Evolutionary conservation across 2,329 filamentous ascomycete genomes (phyloP), one percentile per base, ranked within the genome.

Genomic region (Trichoderma sp.): DNA sequence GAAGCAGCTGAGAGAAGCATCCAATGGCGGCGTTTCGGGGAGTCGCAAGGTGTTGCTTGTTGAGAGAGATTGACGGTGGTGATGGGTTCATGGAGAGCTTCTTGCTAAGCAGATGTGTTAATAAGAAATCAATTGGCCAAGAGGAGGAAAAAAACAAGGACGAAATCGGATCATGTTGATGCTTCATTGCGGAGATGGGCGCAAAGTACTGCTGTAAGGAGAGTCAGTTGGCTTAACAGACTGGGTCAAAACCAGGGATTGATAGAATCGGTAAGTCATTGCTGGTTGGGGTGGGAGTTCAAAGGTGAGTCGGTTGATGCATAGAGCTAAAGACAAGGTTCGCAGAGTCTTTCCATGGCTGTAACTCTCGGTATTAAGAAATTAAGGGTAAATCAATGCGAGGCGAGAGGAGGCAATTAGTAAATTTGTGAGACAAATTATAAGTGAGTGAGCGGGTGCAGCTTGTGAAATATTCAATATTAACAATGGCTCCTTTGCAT

Each of bases 301-400:
- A 12, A 2, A 3, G 0, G n/a, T 32, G 27, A 8, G 54, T 35
- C 15, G 19, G 4, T 25, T 25, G n/a, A 35, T 29, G 6, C n/a
- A 27, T 19, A 8, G 19, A 52, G 45, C 29, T n/a, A 9, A 27
- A n/a, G 9, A 7, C 8, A 48, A 29, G 35, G 32, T 53, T 64
- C 60, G 60, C 60, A 64, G 60, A 64, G 34, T 64, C 60, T 15
- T 64, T 39, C 60, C 48, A 3, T 5, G n/a, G 17, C 34, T 13
- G 25, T 29, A 32, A 54, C 8, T 48, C 60, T 64, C 60, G 60
- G 60, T 42, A 34, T 64, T 64, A 25, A 1, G 9, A 32, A 5
- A 25, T 2, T 8, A 17, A 17, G 37, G 54, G 54, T 17, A 39
- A 29, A 42, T 58, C 32, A 57, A 37, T 57, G 54, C 54, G 54